These are phyloP conservation scores for Saussurea involucrata DNA, from an alignment of 129 eudicot genomes.

Conservation along the genomic window DNA sequence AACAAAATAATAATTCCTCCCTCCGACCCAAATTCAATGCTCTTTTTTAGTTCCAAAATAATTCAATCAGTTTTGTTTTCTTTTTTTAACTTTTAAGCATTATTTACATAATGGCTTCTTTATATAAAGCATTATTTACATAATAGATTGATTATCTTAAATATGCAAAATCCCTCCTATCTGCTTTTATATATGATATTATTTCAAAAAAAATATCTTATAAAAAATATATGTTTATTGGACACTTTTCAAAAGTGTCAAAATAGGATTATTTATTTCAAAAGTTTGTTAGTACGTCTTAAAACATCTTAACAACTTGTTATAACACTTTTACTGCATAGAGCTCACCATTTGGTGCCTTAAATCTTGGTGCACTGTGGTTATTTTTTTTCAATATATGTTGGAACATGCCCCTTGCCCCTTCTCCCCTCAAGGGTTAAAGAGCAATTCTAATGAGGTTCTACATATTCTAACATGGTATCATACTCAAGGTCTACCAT, in stretches of 20 bases:
- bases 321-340: too few relatives aligned
- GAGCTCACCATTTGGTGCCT: too few relatives aligned
- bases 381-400: neutral
- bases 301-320: too few relatives aligned
- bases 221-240: neutral
- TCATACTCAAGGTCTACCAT: too few relatives aligned
- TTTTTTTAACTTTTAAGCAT: slow-evolving; percentile 23
- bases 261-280: too few relatives aligned
- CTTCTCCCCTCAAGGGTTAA: too few relatives aligned
- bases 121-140: too few relatives aligned
- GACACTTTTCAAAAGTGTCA: neutral
- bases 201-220: neutral
- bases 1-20: slow-evolving; percentile 18
- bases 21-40: slow-evolving; percentile 30
- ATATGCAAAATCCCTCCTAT: neutral
- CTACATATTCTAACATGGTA: too few relatives aligned
- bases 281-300: neutral
- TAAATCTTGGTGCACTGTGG: too few relatives aligned
- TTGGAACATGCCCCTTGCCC: too few relatives aligned
- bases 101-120: slow-evolving; percentile 12
- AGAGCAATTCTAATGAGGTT: too few relatives aligned
- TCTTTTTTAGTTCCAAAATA: slow-evolving; percentile 16
- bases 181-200: neutral
- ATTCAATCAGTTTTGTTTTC: neutral
- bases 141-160: neutral